phyloP scores from a whole-genome alignment of 176 grass and related monocot species.

The Raddia guianensis region DNA sequence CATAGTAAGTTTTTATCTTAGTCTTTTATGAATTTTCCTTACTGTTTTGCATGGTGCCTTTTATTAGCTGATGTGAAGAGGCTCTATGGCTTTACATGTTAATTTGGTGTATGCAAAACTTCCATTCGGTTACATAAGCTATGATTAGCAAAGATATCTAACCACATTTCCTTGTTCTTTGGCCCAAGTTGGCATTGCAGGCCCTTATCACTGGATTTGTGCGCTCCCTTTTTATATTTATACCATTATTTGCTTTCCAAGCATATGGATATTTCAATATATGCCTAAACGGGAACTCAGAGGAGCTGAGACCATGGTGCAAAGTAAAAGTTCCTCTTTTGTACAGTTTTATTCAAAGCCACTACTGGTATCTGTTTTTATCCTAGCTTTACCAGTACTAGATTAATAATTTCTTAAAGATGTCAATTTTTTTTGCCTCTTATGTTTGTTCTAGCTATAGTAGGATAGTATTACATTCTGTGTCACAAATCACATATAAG shows the following conservation, averaged over 20 bases:
- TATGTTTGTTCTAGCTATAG: background rate
- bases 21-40: background rate
- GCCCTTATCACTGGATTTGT: slow-evolving; percentile 56
- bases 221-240: slow-evolving; percentile 63
- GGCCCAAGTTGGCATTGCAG: slow-evolving; percentile 56
- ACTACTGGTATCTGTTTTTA: slow-evolving; percentile 79
- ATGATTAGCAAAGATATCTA: slow-evolving; percentile 20
- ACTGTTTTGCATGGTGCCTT: background rate
- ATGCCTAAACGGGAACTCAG: slow-evolving; percentile 45
- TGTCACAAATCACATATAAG: background rate
- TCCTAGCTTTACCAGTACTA: slow-evolving; percentile 16
- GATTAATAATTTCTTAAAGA: slow-evolving; percentile 12
- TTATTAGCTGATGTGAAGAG: background rate
- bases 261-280: slow-evolving; percentile 90
- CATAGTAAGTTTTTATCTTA: slow-evolving; percentile 53
- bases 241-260: slow-evolving; percentile 89
- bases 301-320: slow-evolving; percentile 80
- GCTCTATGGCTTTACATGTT: background rate
- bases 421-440: slow-evolving; percentile 1
- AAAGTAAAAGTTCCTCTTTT: slow-evolving; percentile 70
- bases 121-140: slow-evolving; percentile 13
- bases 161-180: slow-evolving; percentile 42
- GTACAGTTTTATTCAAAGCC: slow-evolving; percentile 91
- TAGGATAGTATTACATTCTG: slow-evolving; percentile 6
- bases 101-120: background rate